These are phyloP conservation scores for Dictyostelium purpureum DNA, from an alignment of 78 protist species.

Conservation along the genomic window DNA sequence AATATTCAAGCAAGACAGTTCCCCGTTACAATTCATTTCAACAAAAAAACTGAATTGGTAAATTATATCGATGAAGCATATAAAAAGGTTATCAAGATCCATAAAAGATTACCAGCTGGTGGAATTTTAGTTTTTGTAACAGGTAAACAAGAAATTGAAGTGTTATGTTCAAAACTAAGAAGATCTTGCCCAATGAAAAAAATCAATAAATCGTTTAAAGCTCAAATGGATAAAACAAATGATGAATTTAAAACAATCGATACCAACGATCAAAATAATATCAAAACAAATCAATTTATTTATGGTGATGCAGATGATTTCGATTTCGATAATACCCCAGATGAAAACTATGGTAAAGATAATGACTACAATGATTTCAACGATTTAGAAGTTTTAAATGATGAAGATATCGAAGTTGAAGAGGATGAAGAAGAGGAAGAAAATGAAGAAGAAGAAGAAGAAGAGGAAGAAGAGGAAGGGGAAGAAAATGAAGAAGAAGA, in stretches of 20 bases:
- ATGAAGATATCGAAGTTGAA: neutral
- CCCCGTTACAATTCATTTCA: conserved; percentile 96
- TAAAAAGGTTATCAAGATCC: conserved; percentile 90
- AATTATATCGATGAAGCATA: conserved; percentile 87
- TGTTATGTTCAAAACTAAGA: conserved; percentile 63
- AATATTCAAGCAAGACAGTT: conserved; percentile 90
- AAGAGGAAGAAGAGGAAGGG: conserved; percentile 43
- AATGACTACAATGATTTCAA: neutral
- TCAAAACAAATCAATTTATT: neutral
- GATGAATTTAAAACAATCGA: conserved; percentile 5
- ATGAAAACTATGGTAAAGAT: conserved; percentile 47
- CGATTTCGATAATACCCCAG: conserved; percentile 24
- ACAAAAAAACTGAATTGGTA: conserved; percentile 77
- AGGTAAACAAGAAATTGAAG: conserved; percentile 94
- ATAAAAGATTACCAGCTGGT: conserved; percentile 94
- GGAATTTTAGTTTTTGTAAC: conserved; percentile 97
- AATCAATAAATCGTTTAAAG: conserved; percentile 31
- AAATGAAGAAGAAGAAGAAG: conserved; percentile 16
- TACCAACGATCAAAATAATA: neutral
- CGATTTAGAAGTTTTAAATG: neutral
- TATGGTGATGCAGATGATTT: conserved; percentile 59
- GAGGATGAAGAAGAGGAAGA: neutral
- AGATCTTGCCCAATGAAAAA: conserved; percentile 39
- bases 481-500: conserved; percentile 27
- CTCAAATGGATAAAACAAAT: conserved; percentile 20